Base-by-base conservation (phyloP, 1,284 basidiomycete species). In the Mycosarcoma mackinlayi region DNA sequence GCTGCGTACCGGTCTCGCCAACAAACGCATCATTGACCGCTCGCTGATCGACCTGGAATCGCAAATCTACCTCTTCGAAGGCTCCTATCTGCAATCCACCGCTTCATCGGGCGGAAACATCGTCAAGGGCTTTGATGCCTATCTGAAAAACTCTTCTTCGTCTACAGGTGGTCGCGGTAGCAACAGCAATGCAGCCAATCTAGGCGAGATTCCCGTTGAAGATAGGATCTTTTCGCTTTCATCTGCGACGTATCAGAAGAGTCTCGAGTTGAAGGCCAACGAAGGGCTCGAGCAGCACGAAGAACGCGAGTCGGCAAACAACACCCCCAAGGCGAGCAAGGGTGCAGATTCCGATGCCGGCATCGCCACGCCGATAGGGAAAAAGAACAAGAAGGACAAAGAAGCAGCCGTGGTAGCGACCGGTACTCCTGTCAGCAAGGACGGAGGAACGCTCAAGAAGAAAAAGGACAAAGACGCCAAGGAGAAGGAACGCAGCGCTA, bases 1-100 rank as follows among this genome's bases (percentile, higher is more conserved):
- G 2, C 58, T 82, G 2, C 69, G 73, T 6, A 61, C 75, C 2
- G 72, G 72, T 5, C 56, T 82, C 2, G 62, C 62, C 4, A 70
- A 70, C 42, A 82, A 82, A 62, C 62, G 79, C 3, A 39, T 63
- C 19, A 76, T 77, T 28, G 80, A 82, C 48, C 71, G 71, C 9
- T 66, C 69, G 1, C 62, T 82, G 27, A 69, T 77, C 19, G 80
- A 82, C 47, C 67, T 82, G 41, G 80, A 82, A 42, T 78, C 79
- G 7, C 80, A 82, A 27, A 79, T 82, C 45, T 82, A 77, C 56
- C 72, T 81, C 14, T 82, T 78, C 30, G 80, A 82, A 47, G 80
- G 79, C 14, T 79, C 79, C 11, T 82, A 82, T 31, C 73, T 82
- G 21, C 58, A 71, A 48, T 66, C 62, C 25, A 82, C 80, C 3